These are phyloP conservation scores for Hyaloscypha hepaticicola DNA, from an alignment of 495 filamentous ascomycete species.

Conservation along the genomic window DNA sequence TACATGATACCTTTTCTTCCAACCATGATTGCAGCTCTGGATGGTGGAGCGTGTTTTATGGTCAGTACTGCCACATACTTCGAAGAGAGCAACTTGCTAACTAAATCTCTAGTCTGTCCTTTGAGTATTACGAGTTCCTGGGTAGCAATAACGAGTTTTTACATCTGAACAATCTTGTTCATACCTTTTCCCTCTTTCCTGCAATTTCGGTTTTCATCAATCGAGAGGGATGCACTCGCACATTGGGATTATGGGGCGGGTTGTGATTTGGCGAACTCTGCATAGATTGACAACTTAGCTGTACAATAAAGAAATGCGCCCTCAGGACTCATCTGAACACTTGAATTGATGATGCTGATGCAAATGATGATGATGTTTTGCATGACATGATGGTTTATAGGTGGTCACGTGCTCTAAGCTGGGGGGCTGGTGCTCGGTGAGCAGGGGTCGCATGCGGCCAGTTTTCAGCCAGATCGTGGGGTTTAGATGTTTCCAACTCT, in stretches of 20 bases:
- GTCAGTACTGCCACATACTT: background rate
- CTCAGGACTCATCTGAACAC: background rate
- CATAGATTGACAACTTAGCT: background rate
- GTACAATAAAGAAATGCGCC: background rate
- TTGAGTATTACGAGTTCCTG: background rate
- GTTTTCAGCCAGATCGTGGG: slow-evolving; percentile 13
- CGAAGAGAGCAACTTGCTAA: background rate
- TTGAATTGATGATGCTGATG: background rate
- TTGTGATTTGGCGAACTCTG: background rate
- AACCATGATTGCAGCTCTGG: background rate
- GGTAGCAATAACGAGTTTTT: background rate
- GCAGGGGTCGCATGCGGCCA: slow-evolving; percentile 3
- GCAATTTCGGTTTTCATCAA: too few species aligned
- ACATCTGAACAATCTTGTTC: background rate
- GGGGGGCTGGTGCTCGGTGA: background rate
- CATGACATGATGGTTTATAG: background rate
- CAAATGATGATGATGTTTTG: background rate
- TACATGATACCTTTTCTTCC: too few species aligned
- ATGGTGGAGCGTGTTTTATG: background rate
- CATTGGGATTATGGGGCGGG: background rate
- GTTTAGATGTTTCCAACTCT: slow-evolving; percentile 4
- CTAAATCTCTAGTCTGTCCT: background rate
- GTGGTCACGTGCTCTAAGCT: background rate
- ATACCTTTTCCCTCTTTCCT: too few species aligned
- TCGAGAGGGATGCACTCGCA: background rate